These are phyloP conservation scores for Xylariaceae sp. DNA, from an alignment of 2,329 filamentous ascomycete genomes.

Conservation along the genomic window DNA sequence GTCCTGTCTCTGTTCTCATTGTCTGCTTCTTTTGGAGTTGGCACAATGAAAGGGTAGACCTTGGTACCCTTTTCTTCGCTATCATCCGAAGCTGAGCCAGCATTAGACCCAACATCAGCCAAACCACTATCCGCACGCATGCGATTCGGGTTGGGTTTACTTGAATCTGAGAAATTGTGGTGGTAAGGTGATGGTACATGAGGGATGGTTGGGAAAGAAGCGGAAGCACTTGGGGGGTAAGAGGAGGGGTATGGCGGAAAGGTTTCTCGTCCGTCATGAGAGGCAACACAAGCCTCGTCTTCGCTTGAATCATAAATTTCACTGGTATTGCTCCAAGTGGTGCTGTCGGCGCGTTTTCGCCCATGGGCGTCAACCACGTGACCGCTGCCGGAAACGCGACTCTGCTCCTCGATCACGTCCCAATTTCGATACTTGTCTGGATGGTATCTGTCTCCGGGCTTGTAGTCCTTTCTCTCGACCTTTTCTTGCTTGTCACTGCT, in stretches of 20 bases:
- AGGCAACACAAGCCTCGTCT: constrained; percentile 8
- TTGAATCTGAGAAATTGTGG: constrained; percentile 8
- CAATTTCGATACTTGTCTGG: constrained; percentile 30
- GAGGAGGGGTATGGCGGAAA: constrained; percentile 16
- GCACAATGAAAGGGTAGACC: constrained; percentile 38
- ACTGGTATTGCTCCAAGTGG: constrained; percentile 15
- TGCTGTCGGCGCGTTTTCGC: constrained; percentile 18
- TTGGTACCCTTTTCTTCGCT: constrained; percentile 27
- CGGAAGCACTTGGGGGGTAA: constrained; percentile 14
- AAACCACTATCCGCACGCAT: constrained; percentile 12
- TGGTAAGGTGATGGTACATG: constrained; percentile 12
- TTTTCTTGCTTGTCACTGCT: constrained; percentile 7
- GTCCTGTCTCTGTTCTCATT: constrained; percentile 17
- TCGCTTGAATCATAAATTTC: constrained; percentile 26
- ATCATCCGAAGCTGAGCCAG: constrained; percentile 1
- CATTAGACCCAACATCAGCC: constrained; percentile 1
- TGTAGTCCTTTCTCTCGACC: constrained; percentile 11
- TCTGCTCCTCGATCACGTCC: constrained; percentile 19
- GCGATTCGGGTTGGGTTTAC: constrained; percentile 1
- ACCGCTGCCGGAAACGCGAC: constrained; percentile 5
- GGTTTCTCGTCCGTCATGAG: constrained; percentile 2
- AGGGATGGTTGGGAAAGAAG: constrained; percentile 3
- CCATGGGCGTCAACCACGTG: constrained; percentile 16
- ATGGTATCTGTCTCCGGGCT: constrained; percentile 22
- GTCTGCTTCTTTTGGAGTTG: constrained; percentile 22